A percentile compares a stretch with the other conserved stretches of the same genome.
phyloP scores from a whole-genome alignment of 108 stramenopile genomes.

The Schizochytrium sp. region DNA sequence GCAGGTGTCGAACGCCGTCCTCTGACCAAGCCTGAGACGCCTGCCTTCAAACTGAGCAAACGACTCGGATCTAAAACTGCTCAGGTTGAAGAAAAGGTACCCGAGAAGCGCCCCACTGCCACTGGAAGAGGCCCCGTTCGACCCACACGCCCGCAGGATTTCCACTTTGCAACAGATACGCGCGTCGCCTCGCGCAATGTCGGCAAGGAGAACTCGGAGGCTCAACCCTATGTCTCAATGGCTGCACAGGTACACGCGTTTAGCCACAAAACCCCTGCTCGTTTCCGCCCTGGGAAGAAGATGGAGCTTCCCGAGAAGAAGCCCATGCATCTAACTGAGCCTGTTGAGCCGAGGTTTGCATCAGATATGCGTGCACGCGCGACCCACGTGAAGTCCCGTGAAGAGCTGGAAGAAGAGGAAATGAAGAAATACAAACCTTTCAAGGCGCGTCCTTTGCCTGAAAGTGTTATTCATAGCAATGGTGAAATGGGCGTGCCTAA shows the following conservation, averaged over 20 bases:
- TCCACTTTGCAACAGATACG: slow-evolving; percentile 36
- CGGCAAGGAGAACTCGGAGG: slow-evolving; percentile 2
- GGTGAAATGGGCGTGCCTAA: slow-evolving; percentile 54
- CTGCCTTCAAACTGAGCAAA: neutral
- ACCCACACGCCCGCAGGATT: neutral
- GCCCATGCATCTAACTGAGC: neutral
- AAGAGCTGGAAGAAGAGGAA: neutral
- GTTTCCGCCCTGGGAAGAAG: neutral
- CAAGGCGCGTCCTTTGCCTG: slow-evolving; percentile 20
- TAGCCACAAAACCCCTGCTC: neutral
- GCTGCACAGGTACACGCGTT: neutral
- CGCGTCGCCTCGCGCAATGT: neutral
- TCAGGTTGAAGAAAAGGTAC: neutral
- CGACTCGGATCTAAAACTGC: slow-evolving; percentile 1
- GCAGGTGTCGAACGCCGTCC: neutral
- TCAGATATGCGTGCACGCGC: neutral
- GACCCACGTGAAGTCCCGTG: neutral
- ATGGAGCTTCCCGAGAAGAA: slow-evolving; percentile 14
- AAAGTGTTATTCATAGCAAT: neutral
- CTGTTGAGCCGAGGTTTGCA: slow-evolving; percentile 28
- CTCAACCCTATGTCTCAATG: neutral
- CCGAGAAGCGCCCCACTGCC: neutral
- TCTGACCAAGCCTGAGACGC: neutral
- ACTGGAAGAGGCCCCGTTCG: neutral
- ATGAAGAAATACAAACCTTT: slow-evolving; percentile 38